Evolutionary conservation across 305 asterid genomes (phyloP).

Genomic region (Plantago rigida): DNA sequence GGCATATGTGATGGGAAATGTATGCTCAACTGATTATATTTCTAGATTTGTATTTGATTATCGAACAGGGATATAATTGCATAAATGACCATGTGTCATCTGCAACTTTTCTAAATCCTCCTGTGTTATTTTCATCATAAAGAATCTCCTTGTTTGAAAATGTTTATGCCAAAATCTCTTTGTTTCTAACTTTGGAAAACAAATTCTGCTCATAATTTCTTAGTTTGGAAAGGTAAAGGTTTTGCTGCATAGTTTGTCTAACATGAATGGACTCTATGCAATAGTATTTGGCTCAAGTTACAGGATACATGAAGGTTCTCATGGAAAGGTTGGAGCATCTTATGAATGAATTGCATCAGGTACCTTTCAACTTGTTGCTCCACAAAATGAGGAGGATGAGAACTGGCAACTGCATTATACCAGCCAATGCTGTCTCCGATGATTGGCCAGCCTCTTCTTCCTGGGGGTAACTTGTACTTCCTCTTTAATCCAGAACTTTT

Average conservation of each 20-base stretch:
- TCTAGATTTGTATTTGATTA: too few species aligned
- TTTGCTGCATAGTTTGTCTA: not conserved
- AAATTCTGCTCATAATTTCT: not conserved
- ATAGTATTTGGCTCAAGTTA: not conserved
- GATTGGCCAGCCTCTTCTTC: slow-evolving; percentile 70
- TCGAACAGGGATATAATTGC: too few species aligned
- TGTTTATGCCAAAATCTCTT: not conserved
- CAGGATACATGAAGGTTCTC: not conserved
- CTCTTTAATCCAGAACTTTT: slow-evolving; percentile 13
- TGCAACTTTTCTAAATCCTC: not conserved
- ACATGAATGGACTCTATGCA: not conserved
- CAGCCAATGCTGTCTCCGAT: slow-evolving; percentile 70
- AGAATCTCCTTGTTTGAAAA: not conserved
- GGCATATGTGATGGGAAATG: not conserved
- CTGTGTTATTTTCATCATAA: not conserved
- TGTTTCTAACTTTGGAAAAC: not conserved
- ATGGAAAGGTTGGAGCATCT: not conserved
- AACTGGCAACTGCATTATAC: slow-evolving; percentile 78
- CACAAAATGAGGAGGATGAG: slow-evolving; percentile 74
- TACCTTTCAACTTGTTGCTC: slow-evolving; percentile 64
- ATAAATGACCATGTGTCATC: too few species aligned
- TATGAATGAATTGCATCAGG: not conserved
- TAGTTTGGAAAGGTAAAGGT: not conserved
- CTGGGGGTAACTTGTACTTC: slow-evolving; percentile 54
- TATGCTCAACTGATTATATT: not conserved